These are phyloP conservation scores for Erysimum cheiri DNA, from an alignment of 441 rosid species.

Conservation along the genomic window DNA sequence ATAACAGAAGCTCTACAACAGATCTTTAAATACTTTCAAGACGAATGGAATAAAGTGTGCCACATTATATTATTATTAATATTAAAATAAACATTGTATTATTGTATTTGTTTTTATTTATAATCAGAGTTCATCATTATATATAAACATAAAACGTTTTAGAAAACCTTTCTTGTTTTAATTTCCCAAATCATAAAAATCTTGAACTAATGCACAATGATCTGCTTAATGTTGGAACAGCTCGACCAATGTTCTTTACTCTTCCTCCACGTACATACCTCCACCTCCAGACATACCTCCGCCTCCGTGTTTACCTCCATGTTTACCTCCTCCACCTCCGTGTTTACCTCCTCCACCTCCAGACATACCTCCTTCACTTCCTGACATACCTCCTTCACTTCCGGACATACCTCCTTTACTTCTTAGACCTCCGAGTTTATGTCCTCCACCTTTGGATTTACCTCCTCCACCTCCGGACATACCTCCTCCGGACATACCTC, in stretches of 20 bases:
- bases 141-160: slow-evolving; percentile 3
- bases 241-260: slow-evolving; percentile 5
- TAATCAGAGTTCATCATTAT: slow-evolving; percentile 29
- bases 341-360: neutral
- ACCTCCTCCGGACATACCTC: neutral
- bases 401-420: neutral
- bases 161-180: neutral
- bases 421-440: neutral
- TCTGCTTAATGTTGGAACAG: slow-evolving; percentile 5
- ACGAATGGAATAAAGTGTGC: neutral
- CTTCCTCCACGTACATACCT: neutral
- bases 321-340: neutral
- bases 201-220: neutral
- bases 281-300: neutral
- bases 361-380: neutral
- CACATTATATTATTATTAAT: neutral
- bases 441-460: neutral
- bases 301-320: neutral
- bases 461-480: neutral
- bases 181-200: slow-evolving; percentile 10
- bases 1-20: neutral
- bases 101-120: neutral
- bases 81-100: slow-evolving; percentile 2
- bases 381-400: neutral
- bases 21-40: neutral